Base-by-base conservation (phyloP, 2,329 filamentous ascomycete species). In the Colletotrichum musicola region DNA sequence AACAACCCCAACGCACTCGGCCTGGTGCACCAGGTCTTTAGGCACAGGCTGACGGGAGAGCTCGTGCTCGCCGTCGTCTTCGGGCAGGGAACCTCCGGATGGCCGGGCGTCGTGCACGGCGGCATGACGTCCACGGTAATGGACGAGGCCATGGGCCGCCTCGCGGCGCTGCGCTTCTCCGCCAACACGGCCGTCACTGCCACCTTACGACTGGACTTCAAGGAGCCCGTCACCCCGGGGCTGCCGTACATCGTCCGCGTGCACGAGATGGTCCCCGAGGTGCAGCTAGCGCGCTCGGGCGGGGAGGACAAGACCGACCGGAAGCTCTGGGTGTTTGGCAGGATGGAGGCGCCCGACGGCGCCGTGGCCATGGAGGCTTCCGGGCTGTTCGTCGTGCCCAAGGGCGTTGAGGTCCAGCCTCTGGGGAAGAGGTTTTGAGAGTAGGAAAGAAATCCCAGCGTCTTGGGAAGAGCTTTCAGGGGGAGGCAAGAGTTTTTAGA, bases 121-220 rank as follows among this genome's bases (percentile, higher is more conserved):
- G 81, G 81, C 18, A 73, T 82, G 65, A 72, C 76, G 14, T 75
- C 77, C 51, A 73, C 80, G 14, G 65, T 82, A 63, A 69, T 80
- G 50, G 81, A 82, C 58, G 81, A 82, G 75, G 73, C 76, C 20
- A 79, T 80, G 74, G 78, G 78, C 12, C 67, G 70, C 42, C 53
- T 70, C 42, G 70, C 70, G 18, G 59, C 59, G 14, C 55, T 57
- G 16, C 54, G 12, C 3, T 69, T 69, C 22, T 12, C 27, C 10
- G 67, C 67, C 18, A 54, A 59, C 46, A 70, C 64, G 54, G 68
- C 68, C 22, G 68, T 70, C 3, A 70, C 68, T 10, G 68, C 68
- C 3, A 69, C 64, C 42, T 55, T 70, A 35, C 14, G 27, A 9
- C 22, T 71, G 22, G 57, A 69, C 35, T 70, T 70, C 62, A 58